Evolutionary conservation across 176 grass and related monocot species (phyloP).

Genomic region (Zea luxurians): DNA sequence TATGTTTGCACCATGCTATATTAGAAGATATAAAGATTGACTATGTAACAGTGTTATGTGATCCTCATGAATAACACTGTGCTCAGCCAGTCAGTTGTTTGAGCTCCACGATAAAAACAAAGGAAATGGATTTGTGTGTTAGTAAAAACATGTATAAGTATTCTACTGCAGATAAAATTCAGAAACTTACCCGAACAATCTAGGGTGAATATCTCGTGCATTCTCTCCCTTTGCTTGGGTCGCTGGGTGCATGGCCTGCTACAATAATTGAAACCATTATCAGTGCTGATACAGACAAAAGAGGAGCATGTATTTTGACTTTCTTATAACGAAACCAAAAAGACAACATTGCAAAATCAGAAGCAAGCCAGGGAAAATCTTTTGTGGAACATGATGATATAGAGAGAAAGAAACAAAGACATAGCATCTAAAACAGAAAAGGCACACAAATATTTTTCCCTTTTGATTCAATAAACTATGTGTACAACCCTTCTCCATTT

Average conservation of each 20-base stretch:
- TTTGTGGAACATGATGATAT: background rate
- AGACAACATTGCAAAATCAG: background rate
- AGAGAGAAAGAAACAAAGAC: background rate
- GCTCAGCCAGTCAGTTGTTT: background rate
- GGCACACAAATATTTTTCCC: no score
- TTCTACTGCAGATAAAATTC: background rate
- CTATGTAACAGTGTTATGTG: constrained; percentile 5
- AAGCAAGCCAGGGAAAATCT: background rate
- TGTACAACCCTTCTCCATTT: background rate
- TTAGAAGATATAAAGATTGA: background rate
- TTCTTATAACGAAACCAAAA: constrained; percentile 23
- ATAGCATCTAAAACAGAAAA: background rate
- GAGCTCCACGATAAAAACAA: constrained; percentile 21
- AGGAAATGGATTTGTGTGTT: constrained; percentile 12
- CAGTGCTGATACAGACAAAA: background rate
- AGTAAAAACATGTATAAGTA: constrained; percentile 17
- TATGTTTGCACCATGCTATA: background rate
- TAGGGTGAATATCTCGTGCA: constrained; percentile 51
- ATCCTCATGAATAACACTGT: background rate
- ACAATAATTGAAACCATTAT: constrained; percentile 31
- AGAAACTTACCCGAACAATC: constrained; percentile 59
- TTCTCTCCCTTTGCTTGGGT: constrained; percentile 52
- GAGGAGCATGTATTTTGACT: background rate
- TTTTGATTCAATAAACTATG: no score
- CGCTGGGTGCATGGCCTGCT: constrained; percentile 58